These are phyloP conservation scores for Pyracantha coccinea DNA, from an alignment of 331 rosid species.

Conservation along the genomic window DNA sequence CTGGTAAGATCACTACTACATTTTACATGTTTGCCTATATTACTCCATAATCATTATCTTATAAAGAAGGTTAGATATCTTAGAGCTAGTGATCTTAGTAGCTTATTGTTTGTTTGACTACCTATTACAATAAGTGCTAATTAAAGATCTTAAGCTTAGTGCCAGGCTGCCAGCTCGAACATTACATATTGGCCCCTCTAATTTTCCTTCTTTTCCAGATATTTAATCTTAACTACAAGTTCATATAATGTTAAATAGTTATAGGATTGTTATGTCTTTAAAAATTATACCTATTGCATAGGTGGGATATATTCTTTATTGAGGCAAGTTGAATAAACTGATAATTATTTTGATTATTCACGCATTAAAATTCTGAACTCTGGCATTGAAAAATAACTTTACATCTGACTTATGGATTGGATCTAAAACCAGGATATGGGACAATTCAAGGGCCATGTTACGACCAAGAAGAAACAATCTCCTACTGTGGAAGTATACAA, in stretches of 20 bases:
- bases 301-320: not conserved
- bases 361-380: not conserved
- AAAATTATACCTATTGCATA: not conserved
- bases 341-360: not conserved
- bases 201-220: not conserved
- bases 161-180: not conserved
- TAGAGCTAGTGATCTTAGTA: not conserved
- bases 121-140: not conserved
- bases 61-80: not conserved
- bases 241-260: not conserved
- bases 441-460: constrained; percentile 35
- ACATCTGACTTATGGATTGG: constrained; percentile 24
- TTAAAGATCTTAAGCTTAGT: not conserved
- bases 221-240: not conserved
- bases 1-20: constrained; percentile 43
- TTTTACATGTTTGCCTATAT: not conserved
- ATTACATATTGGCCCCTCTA: not conserved
- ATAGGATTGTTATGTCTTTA: not conserved
- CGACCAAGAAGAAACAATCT: constrained; percentile 36
- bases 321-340: not conserved
- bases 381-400: not conserved
- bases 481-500: constrained; percentile 46
- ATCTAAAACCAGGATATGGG: constrained; percentile 50
- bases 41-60: not conserved
- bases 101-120: not conserved